Conservation (phyloP, 495 filamentous ascomycete species). For the Penicillium egyptiacum region DNA sequence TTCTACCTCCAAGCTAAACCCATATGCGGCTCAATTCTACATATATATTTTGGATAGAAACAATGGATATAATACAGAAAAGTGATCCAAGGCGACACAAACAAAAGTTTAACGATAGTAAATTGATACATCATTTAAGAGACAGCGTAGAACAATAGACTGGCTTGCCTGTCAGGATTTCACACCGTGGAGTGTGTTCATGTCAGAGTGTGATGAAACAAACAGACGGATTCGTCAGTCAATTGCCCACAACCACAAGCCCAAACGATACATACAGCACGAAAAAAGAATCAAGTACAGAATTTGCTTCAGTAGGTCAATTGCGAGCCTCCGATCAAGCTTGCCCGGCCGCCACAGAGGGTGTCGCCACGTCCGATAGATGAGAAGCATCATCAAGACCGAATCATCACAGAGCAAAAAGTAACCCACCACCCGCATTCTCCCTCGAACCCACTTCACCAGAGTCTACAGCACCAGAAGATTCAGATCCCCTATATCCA, state of each 20-base stretch:
- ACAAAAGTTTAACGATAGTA: background rate
- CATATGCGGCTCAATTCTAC: background rate
- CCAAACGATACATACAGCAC: background rate
- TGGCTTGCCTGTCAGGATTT: background rate
- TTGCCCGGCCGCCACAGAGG: conserved; percentile 6
- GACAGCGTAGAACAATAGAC: background rate
- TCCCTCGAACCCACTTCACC: conserved; percentile 9
- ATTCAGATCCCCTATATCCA: background rate
- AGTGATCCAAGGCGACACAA: too few relatives aligned
- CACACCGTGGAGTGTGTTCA: background rate
- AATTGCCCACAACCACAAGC: background rate
- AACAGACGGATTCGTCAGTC: background rate
- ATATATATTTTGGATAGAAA: background rate
- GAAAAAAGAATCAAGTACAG: background rate
- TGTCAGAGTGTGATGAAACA: background rate
- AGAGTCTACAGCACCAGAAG: conserved; percentile 4
- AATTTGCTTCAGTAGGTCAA: conserved; percentile 5
- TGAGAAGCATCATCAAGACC: conserved; percentile 10
- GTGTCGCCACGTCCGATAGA: conserved; percentile 11
- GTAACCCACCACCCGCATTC: background rate
- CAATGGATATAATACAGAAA: background rate
- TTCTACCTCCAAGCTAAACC: background rate
- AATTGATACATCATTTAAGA: background rate
- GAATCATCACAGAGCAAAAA: conserved; percentile 7
- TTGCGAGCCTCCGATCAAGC: conserved; percentile 10